These are phyloP conservation scores for Aspergillus sparsus DNA, from an alignment of 495 filamentous ascomycete genomes.

Conservation along the genomic window DNA sequence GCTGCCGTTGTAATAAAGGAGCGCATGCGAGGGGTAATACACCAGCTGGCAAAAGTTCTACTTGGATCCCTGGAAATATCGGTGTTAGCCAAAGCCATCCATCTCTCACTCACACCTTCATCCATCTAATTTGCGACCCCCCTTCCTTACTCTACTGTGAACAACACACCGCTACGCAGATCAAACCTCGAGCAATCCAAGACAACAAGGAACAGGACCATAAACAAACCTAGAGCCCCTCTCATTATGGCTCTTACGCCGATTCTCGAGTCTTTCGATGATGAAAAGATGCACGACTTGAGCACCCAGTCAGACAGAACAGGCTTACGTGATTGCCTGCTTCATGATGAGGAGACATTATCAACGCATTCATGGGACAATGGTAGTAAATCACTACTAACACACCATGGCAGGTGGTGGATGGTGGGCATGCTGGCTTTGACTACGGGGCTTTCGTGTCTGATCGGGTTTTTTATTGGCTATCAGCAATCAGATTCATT, in stretches of 20 bases:
- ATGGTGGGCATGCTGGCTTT: conserved; percentile 1
- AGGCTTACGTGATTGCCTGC: conserved; percentile 8
- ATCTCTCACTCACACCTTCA: not conserved
- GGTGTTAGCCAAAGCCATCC: too few relatives aligned
- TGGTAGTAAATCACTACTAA: not conserved
- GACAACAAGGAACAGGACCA: not conserved
- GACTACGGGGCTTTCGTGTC: conserved; percentile 1
- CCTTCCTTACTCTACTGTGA: not conserved
- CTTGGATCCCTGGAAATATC: too few relatives aligned
- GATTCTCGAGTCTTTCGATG: not conserved
- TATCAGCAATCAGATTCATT: conserved; percentile 10
- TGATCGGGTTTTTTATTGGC: conserved; percentile 15
- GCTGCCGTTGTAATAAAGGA: too few relatives aligned
- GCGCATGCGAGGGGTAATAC: too few relatives aligned
- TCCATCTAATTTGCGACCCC: not conserved
- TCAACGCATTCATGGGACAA: conserved; percentile 9
- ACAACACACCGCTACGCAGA: not conserved
- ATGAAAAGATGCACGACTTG: conserved; percentile 8
- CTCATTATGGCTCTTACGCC: conserved; percentile 1
- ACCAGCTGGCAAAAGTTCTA: too few relatives aligned
- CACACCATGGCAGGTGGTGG: conserved; percentile 9
- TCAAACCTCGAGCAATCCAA: too few relatives aligned
- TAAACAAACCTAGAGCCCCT: not conserved
- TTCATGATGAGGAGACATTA: conserved; percentile 2
- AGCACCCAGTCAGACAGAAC: not conserved